Percentiles rank a stretch among this genome's conserved stretches.
Evolutionary conservation across 1,139 yeast species (phyloP).

Genomic region (Candida tropicalis): DNA sequence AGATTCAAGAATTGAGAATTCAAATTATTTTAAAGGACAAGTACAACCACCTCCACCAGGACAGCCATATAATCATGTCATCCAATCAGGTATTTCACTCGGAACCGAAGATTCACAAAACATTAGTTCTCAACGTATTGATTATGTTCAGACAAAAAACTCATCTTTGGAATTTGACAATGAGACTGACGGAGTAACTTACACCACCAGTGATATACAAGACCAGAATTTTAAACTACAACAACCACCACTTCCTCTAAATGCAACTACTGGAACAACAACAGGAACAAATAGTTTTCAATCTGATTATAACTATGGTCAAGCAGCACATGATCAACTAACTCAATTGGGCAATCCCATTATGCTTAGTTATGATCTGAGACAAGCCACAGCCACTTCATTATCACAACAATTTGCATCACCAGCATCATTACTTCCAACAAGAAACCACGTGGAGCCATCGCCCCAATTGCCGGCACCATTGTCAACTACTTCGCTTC

Average conservation of each 20-base stretch:
- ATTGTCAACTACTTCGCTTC: slow-evolving; percentile 23
- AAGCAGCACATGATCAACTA: slow-evolving; percentile 12
- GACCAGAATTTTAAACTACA: slow-evolving; percentile 24
- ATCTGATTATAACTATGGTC: background rate
- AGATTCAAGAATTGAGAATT: slow-evolving; percentile 6
- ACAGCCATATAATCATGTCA: slow-evolving; percentile 2
- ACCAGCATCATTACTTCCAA: slow-evolving; percentile 23
- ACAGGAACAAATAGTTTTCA: slow-evolving; percentile 10
- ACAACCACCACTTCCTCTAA: slow-evolving; percentile 23
- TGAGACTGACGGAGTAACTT: slow-evolving; percentile 12
- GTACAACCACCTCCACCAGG: background rate
- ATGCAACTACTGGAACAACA: slow-evolving; percentile 8
- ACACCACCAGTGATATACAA: slow-evolving; percentile 12
- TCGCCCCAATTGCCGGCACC: slow-evolving; percentile 43
- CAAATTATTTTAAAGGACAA: slow-evolving; percentile 1
- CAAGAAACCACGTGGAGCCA: slow-evolving; percentile 25
- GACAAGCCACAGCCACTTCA: slow-evolving; percentile 10
- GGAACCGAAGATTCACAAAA: slow-evolving; percentile 7
- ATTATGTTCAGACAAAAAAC: slow-evolving; percentile 9
- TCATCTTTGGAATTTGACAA: slow-evolving; percentile 6
- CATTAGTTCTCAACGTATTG: slow-evolving; percentile 11
- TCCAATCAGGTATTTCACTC: slow-evolving; percentile 11
- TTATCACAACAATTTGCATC: slow-evolving; percentile 22
- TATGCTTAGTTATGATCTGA: slow-evolving; percentile 6
- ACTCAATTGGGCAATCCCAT: slow-evolving; percentile 11